Base-by-base conservation (phyloP, 352 stramenopile genomes). In the Pseudoperonospora humuli region DNA sequence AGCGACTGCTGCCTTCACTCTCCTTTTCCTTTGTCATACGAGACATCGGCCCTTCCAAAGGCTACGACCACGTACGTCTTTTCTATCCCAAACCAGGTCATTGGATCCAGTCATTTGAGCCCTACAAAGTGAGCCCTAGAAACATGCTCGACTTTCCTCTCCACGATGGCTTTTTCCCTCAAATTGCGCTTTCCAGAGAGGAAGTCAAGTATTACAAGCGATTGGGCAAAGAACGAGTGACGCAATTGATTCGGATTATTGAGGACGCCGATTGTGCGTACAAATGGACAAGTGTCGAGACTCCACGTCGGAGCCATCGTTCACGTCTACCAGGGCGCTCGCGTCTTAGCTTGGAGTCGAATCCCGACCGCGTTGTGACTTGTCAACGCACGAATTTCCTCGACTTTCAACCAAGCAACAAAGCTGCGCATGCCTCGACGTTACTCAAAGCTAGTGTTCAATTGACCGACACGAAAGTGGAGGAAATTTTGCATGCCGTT, bases 111-210 rank as follows among this genome's bases (percentile, higher is more conserved):
- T n/a, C n/a, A n/a, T n/a, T n/a, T n/a, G n/a, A n/a, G n/a, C n/a
- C n/a, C n/a, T n/a, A n/a, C n/a, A n/a, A n/a, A n/a, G n/a, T n/a
- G n/a, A 26, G 23, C 23, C 7, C 23, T 26, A 26, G 23, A 26
- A 26, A 26, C 4, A 65, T 72, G 70, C 55, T 88, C 32, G 73
- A 80, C 39, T 79, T 90, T 45, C 77, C 80, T 11, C 55, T 93
- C 7, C 69, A 75, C 45, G 72, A 88, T 47, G 73, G 69, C 37
- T 88, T 90, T 67, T 93, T 93, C 58, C 80, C 80, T 38, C 77
- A 84, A 43, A 70, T 93, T 39, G 68, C 71, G 34, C 57, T 93
- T 5, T 67, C 60, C 28, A 64, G 67, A 23, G 75, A 87, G 21
- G 77, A 93, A 39, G 59, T 89, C 14, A 61, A 69, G 14, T 75